These are phyloP conservation scores for Elasticomyces elasticus DNA, from an alignment of 495 filamentous ascomycete genomes.

Conservation along the genomic window DNA sequence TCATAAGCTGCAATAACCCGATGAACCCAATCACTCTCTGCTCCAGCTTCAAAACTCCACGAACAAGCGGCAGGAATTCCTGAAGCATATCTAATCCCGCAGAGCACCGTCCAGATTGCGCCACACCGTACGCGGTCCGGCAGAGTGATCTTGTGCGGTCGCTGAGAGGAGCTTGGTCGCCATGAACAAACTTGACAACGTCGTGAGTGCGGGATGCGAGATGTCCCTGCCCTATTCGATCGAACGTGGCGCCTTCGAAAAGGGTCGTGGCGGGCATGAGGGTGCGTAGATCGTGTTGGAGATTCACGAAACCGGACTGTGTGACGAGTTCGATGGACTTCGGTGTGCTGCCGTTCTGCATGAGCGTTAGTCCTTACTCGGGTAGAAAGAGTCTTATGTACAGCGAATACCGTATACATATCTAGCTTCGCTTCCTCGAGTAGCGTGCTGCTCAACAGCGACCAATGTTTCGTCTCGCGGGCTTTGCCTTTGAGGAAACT, in stretches of 20 bases:
- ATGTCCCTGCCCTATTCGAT: slow-evolving; percentile 55
- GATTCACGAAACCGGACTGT: slow-evolving; percentile 70
- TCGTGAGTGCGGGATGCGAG: background rate
- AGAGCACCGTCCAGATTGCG: slow-evolving; percentile 59
- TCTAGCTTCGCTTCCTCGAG: slow-evolving; percentile 78
- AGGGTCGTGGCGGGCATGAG: slow-evolving; percentile 65
- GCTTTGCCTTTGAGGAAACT: slow-evolving; percentile 79
- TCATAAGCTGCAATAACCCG: slow-evolving; percentile 59
- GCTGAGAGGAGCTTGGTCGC: background rate
- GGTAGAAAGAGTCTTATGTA: background rate
- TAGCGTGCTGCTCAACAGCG: slow-evolving; percentile 71
- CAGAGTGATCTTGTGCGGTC: slow-evolving; percentile 65
- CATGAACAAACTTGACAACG: background rate
- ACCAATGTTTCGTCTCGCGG: slow-evolving; percentile 81
- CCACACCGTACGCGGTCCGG: slow-evolving; percentile 46
- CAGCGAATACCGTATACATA: slow-evolving; percentile 46
- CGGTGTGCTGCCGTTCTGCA: slow-evolving; percentile 67
- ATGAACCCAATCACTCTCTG: slow-evolving; percentile 71
- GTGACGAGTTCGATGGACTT: slow-evolving; percentile 67
- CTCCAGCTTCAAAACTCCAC: slow-evolving; percentile 66
- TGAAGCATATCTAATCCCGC: slow-evolving; percentile 59
- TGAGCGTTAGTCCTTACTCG: background rate
- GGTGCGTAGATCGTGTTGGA: slow-evolving; percentile 61
- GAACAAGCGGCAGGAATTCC: slow-evolving; percentile 50
- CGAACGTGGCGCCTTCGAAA: slow-evolving; percentile 61